These are phyloP conservation scores for Naganishia kalamii DNA, from an alignment of 768 basidiomycete genomes.

Conservation along the genomic window DNA sequence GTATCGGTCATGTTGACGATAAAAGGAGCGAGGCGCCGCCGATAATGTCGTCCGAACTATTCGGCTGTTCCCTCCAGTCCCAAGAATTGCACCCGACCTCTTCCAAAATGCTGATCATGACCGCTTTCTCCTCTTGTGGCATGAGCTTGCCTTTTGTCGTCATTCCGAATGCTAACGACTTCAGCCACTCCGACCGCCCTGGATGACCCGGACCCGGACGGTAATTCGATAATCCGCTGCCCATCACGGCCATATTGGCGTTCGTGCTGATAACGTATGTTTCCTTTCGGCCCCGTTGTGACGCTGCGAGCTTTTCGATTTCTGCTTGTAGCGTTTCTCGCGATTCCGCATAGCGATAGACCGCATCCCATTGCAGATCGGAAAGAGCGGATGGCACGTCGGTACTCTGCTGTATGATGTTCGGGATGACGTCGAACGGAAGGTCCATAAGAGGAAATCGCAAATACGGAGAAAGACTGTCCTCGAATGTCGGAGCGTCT, in stretches of 20 bases:
- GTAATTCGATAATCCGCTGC: constrained; percentile 6
- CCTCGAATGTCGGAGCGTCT: neutral
- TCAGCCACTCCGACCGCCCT: constrained; percentile 16
- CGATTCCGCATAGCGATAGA: constrained; percentile 2
- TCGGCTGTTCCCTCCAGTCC: constrained; percentile 15
- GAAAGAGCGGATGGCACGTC: constrained; percentile 6
- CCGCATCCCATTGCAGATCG: neutral
- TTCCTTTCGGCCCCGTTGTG: neutral
- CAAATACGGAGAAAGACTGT: neutral
- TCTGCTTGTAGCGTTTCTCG: constrained; percentile 4
- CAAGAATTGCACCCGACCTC: constrained; percentile 9
- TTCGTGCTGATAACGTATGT: constrained; percentile 9
- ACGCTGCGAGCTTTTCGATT: neutral
- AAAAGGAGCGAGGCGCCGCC: neutral
- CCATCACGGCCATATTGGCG: constrained; percentile 11
- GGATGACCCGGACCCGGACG: constrained; percentile 18
- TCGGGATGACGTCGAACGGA: constrained; percentile 4
- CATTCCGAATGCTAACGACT: constrained; percentile 9
- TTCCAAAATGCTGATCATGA: constrained; percentile 4
- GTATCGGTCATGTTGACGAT: no score
- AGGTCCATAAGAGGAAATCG: constrained; percentile 13
- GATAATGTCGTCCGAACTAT: neutral
- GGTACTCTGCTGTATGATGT: constrained; percentile 8
- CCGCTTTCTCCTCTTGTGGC: constrained; percentile 10
- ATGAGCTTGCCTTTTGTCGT: constrained; percentile 5